Evolutionary conservation across 2,329 filamentous ascomycete species (phyloP), one percentile per base, ranked within the genome.

Genomic region (Talaromyces sp.): DNA sequence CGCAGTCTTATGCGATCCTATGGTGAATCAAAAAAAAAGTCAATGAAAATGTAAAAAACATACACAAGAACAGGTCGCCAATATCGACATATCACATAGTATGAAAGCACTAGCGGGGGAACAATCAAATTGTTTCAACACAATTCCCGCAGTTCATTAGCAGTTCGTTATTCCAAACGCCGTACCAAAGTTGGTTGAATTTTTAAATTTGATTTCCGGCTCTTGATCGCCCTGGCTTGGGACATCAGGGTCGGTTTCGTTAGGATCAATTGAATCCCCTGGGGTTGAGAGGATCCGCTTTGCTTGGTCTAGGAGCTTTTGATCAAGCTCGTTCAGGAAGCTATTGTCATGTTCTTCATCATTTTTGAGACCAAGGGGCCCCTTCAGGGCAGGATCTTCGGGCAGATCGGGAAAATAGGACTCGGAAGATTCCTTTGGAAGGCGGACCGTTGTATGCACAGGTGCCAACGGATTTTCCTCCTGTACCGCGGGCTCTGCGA

Each of bases 121-220:
- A n/a, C 33, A 27, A 35, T 27, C 24, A 36, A 40, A 22, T 32
- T 32, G 22, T 39, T 33, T 40, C 27, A 37, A 19, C 24, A 27
- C 24, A 27, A 5, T 27, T 9, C 24, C 24, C 24, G 24, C 24
- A 47, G 17, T 20, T 47, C 24, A 39, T 24, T 22, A 27, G 13
- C 10, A 17, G 17, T 48, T 32, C 13, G 37, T 42, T 35, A 48
- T 52, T 29, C 76, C 76, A 70, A 76, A 78, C 4, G 75, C 76
- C 51, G 74, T 75, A n/a, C 75, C 76, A 66, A 79, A 78, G 63
- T 78, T 78, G 16, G 71, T 77, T 14, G 71, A 73, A 22, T 73
- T 72, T 57, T 70, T 77, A 60, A 78, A 72, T 56, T 69, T 75
- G 52, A 77, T 62, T 60, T 74, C 71, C 16, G 69, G 65, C 22